A percentile compares a stretch with the other conserved stretches of the same genome.
Conservation (phyloP, 1,139 yeast species). For the Wickerhamomyces sp. region DNA sequence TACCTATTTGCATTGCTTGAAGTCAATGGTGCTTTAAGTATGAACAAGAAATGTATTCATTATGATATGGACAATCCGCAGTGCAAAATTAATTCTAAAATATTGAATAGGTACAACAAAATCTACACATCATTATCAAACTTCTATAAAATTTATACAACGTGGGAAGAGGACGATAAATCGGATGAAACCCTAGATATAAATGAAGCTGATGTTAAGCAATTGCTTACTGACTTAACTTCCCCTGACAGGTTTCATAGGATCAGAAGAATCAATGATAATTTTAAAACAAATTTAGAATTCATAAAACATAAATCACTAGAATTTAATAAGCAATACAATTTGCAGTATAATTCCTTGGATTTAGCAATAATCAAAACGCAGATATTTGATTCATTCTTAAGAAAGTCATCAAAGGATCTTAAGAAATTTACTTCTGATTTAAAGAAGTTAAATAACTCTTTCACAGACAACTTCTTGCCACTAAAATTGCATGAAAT, state of each 20-base stretch:
- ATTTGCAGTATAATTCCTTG: conserved; percentile 11
- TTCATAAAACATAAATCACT: conserved; percentile 11
- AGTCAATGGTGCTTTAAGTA: conserved; percentile 44
- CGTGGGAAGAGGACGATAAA: conserved; percentile 29
- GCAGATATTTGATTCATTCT: conserved; percentile 10
- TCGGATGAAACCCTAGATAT: conserved; percentile 15
- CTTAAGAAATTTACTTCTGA: conserved; percentile 8
- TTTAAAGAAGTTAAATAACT: conserved; percentile 1
- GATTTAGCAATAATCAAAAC: conserved; percentile 14
- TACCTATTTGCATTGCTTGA: conserved; percentile 49
- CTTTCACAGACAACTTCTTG: conserved; percentile 12
- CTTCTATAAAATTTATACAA: conserved; percentile 29
- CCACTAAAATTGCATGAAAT: conserved; percentile 17
- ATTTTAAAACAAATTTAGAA: conserved; percentile 14
- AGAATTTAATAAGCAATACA: conserved; percentile 15
- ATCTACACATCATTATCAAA: conserved; percentile 6
- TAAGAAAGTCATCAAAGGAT: conserved; percentile 10
- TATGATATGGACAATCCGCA: conserved; percentile 59
- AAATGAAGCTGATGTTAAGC: conserved; percentile 23
- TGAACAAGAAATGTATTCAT: conserved; percentile 57
- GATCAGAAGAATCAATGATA: conserved; percentile 21
- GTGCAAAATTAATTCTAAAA: conserved; percentile 51
- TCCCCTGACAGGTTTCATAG: conserved; percentile 13
- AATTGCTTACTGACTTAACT: conserved; percentile 6
- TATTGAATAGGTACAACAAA: conserved; percentile 7